Evolutionary conservation across 441 rosid species (phyloP).

Genomic region (Capsella rubella): DNA sequence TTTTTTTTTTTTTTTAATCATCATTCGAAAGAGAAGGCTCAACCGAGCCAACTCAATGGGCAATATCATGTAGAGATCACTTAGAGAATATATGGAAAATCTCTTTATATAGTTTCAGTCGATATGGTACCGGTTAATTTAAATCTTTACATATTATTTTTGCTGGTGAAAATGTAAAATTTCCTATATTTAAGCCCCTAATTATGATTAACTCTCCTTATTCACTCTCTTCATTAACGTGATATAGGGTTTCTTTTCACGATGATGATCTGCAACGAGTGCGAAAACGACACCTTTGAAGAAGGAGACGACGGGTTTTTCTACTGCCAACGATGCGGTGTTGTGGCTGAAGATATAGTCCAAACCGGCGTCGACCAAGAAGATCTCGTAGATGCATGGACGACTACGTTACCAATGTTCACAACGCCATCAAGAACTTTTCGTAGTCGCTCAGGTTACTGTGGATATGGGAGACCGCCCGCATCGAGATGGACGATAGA

Average conservation of each 20-base stretch:
- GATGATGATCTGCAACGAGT: constrained; percentile 43
- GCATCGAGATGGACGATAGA: constrained; percentile 65
- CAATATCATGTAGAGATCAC: no score
- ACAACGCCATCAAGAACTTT: no score
- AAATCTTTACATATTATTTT: no score
- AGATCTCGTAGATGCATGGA: neutral
- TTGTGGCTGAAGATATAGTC: neutral
- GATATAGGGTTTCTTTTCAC: neutral
- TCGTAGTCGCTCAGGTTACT: no score
- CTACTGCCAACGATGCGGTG: neutral
- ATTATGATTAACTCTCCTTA: neutral
- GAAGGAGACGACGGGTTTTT: neutral
- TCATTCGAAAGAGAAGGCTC: no score
- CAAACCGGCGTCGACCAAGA: neutral
- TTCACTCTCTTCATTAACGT: neutral
- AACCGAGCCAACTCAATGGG: no score
- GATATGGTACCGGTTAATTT: no score
- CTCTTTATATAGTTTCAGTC: no score
- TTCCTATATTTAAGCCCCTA: no score
- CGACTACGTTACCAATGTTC: constrained; percentile 4
- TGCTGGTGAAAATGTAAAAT: no score
- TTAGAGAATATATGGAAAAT: no score
- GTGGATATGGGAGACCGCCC: constrained; percentile 24
- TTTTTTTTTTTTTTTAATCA: no score
- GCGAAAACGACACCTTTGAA: constrained; percentile 54